A percentile compares a stretch with the other conserved stretches of the same genome.
Evolutionary conservation across 108 stramenopile genomes (phyloP).

Genomic region (Skeletonema menzelii): DNA sequence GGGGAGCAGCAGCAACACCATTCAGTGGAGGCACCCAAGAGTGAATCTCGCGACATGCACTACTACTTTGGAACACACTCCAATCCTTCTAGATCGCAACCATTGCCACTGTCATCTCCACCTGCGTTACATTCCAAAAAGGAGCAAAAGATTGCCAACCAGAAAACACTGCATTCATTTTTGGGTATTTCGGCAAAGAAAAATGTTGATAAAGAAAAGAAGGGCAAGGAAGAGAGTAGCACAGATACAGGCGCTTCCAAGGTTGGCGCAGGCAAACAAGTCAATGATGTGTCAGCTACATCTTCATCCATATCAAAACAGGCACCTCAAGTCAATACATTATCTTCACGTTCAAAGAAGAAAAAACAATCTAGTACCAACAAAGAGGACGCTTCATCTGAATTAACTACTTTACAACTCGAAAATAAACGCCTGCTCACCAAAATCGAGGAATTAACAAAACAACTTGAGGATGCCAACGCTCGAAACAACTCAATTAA

Average conservation of each 20-base stretch:
- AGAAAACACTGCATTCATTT: constrained; percentile 20
- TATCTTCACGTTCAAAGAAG: background rate
- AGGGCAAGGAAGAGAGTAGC: background rate
- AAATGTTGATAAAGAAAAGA: background rate
- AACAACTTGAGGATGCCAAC: constrained; percentile 32
- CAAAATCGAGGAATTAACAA: constrained; percentile 9
- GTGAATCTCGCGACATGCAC: constrained; percentile 21
- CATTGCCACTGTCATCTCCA: constrained; percentile 8
- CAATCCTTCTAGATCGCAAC: constrained; percentile 6
- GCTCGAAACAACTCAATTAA: constrained; percentile 37
- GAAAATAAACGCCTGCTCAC: background rate
- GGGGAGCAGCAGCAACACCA: background rate
- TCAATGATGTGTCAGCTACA: background rate
- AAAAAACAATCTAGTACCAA: background rate
- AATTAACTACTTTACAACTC: background rate
- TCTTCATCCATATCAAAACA: background rate
- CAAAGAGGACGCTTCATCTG: background rate
- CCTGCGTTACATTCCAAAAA: constrained; percentile 11
- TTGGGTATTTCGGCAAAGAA: constrained; percentile 9
- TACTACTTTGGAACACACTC: constrained; percentile 19
- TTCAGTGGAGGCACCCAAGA: constrained; percentile 2
- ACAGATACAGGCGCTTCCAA: background rate
- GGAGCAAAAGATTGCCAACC: background rate
- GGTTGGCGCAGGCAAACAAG: background rate
- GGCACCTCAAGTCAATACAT: background rate